These are phyloP conservation scores for Fraxinus ornus DNA, from an alignment of 305 asterid species.

Conservation along the genomic window DNA sequence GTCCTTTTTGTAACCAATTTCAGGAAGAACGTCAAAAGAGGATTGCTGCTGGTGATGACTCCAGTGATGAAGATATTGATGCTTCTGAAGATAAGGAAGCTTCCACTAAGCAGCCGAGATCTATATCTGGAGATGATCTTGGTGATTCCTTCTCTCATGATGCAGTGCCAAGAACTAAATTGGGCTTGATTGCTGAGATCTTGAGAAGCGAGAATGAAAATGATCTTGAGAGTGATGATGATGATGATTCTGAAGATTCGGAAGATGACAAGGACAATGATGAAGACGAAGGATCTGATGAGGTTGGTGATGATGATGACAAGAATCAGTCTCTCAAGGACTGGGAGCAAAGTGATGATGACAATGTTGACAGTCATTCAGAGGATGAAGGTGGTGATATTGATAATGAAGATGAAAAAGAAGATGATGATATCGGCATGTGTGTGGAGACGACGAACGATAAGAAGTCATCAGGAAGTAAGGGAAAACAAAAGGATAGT, in stretches of 20 bases:
- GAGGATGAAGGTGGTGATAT: slow-evolving; percentile 50
- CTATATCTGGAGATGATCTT: slow-evolving; percentile 92
- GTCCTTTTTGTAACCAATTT: slow-evolving; percentile 14
- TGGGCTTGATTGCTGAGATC: slow-evolving; percentile 63
- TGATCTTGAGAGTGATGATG: slow-evolving; percentile 42
- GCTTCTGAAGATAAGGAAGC: slow-evolving; percentile 50
- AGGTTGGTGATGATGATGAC: slow-evolving; percentile 35
- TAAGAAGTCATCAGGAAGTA: slow-evolving; percentile 30
- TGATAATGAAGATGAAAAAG: slow-evolving; percentile 12
- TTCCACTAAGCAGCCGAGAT: slow-evolving; percentile 35
- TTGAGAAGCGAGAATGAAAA: slow-evolving; percentile 39
- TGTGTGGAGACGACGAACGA: slow-evolving; percentile 23
- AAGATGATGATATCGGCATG: slow-evolving; percentile 10
- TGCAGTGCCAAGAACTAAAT: slow-evolving; percentile 41
- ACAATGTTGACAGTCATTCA: slow-evolving; percentile 40
- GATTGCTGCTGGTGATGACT: slow-evolving; percentile 71
- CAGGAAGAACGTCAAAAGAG: slow-evolving; percentile 90
- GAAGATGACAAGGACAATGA: slow-evolving; percentile 37
- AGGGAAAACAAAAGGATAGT: slow-evolving; percentile 29
- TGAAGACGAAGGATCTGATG: slow-evolving; percentile 49
- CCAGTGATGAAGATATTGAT: slow-evolving; percentile 61
- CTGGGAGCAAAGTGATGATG: slow-evolving; percentile 99
- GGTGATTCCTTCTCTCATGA: slow-evolving; percentile 73
- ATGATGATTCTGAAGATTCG: slow-evolving; percentile 37
- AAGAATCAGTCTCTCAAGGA: slow-evolving; percentile 56